phyloP scores from a whole-genome alignment of 805 yeast genomes.

The Yarrowia hollandica region DNA sequence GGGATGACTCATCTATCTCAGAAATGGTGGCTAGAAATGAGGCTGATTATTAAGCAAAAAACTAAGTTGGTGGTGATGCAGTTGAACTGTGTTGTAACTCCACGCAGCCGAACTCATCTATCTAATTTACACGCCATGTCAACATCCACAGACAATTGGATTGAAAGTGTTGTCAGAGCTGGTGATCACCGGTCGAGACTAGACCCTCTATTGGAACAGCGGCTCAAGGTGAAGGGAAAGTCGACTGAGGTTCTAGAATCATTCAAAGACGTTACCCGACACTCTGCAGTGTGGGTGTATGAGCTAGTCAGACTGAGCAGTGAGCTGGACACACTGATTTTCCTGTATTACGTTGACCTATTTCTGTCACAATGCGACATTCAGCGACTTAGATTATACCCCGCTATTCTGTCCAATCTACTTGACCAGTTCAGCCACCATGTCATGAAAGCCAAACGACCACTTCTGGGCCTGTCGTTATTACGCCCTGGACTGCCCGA shows the following conservation, averaged over 20 bases:
- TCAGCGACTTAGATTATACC: neutral
- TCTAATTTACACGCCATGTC: neutral
- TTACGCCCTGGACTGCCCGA: neutral
- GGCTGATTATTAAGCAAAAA: too few species aligned
- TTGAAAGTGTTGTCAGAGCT: neutral
- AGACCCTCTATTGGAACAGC: neutral
- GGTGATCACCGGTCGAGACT: constrained; percentile 1
- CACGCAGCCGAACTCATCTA: neutral
- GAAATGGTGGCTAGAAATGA: too few species aligned
- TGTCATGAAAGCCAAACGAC: neutral
- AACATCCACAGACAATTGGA: constrained; percentile 1
- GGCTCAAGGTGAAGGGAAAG: neutral
- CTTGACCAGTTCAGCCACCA: neutral
- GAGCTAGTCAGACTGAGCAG: constrained; percentile 8
- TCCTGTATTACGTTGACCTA: constrained; percentile 4
- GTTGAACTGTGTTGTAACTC: neutral
- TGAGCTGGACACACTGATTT: constrained; percentile 5
- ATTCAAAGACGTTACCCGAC: constrained; percentile 6
- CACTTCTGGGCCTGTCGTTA: constrained; percentile 11
- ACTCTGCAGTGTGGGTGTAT: constrained; percentile 13
- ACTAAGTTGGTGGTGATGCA: neutral
- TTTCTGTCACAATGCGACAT: neutral
- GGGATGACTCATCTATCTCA: too few species aligned
- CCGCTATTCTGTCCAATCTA: neutral
- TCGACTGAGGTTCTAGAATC: constrained; percentile 8